Percentiles rank a stretch among this genome's conserved stretches.
Conservation (phyloP, 768 basidiomycete genomes). For the Candolleomyces efflorescens region DNA sequence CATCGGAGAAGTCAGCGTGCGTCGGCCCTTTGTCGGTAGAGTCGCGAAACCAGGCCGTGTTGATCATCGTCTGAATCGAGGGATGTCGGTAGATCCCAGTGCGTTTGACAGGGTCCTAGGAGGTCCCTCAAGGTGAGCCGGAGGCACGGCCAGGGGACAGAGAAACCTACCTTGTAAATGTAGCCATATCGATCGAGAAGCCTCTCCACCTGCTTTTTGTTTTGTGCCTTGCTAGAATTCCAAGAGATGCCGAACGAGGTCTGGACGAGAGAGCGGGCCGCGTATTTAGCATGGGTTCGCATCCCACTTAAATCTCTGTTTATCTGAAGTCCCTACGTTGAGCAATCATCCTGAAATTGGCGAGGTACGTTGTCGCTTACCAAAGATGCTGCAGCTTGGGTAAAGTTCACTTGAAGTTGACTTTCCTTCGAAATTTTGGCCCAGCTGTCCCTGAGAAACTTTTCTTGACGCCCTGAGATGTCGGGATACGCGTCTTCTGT, state of each 20-base stretch:
- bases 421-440: no score
- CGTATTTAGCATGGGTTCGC: neutral
- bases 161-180: neutral
- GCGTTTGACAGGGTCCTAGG: neutral
- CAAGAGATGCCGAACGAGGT: neutral
- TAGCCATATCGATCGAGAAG: neutral
- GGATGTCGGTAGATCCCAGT: neutral
- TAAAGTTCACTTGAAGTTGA: no score
- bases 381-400: no score
- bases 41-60: neutral
- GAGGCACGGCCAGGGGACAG: neutral
- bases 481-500: no score
- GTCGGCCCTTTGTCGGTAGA: neutral
- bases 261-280: neutral
- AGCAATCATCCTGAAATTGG: no score
- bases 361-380: no score
- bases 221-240: neutral
- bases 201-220: neutral
- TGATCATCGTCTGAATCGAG: neutral
- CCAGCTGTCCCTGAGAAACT: no score
- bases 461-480: no score
- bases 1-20: neutral
- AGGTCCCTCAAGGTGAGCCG: neutral
- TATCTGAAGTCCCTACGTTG: no score
- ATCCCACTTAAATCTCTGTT: no score